Evolutionary conservation across 2,329 filamentous ascomycete genomes (phyloP).

Genomic region (Cordyceps farinosa): DNA sequence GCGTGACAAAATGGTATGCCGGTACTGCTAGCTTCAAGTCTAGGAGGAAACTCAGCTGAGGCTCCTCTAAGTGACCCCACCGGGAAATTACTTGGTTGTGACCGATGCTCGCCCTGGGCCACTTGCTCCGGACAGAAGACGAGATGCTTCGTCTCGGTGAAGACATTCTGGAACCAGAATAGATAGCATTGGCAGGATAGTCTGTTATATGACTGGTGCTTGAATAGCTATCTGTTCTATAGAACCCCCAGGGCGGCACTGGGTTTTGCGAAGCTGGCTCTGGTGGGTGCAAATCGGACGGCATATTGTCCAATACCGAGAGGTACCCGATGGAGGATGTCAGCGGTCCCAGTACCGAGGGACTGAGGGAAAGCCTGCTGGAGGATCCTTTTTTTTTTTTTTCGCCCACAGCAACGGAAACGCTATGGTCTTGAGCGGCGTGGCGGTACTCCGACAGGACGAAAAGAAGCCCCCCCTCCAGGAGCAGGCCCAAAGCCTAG

Average conservation of each 20-base stretch:
- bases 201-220: not conserved
- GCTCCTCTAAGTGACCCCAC: conserved; percentile 3
- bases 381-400: not conserved
- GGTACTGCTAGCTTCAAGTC: not conserved
- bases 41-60: conserved; percentile 8
- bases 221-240: not conserved
- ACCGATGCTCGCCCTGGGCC: not conserved
- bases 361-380: not conserved
- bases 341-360: not conserved
- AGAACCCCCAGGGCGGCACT: not conserved
- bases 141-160: not conserved
- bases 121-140: not conserved
- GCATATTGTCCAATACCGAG: not conserved
- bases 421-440: not conserved
- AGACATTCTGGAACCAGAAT: not conserved
- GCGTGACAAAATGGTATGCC: not conserved
- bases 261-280: not conserved
- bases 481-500: not conserved
- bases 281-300: not conserved
- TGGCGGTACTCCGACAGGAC: not conserved
- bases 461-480: not conserved
- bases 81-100: not conserved
- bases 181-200: too few species aligned
- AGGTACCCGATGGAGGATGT: not conserved
- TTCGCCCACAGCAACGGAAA: not conserved